Evolutionary conservation across 78 protist genomes (phyloP).

Genomic region (Dictyostelium purpureum): DNA sequence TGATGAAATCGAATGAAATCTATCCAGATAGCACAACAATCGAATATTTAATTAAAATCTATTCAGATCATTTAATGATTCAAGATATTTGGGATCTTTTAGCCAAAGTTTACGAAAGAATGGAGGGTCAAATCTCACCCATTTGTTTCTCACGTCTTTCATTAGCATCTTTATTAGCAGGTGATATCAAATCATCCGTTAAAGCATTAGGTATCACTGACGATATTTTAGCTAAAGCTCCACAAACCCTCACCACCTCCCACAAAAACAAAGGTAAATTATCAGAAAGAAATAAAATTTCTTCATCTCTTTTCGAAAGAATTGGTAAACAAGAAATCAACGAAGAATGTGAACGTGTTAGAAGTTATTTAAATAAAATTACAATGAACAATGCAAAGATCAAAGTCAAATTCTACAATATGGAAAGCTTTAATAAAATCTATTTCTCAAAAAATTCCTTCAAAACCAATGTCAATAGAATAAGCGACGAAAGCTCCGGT

Average conservation of each 20-base stretch:
- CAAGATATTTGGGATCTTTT: constrained; percentile 37
- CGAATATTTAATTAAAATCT: constrained; percentile 65
- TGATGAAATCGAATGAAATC: constrained; percentile 15
- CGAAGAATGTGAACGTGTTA: constrained; percentile 50
- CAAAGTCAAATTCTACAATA: background rate
- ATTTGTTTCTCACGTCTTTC: constrained; percentile 41
- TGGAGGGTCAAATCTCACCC: constrained; percentile 45
- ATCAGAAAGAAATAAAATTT: constrained; percentile 56
- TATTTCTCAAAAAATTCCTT: constrained; percentile 39
- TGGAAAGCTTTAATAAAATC: constrained; percentile 21
- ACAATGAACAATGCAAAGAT: background rate
- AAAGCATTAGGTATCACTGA: constrained; percentile 59
- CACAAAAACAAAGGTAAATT: constrained; percentile 57
- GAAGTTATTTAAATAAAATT: background rate
- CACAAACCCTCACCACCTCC: background rate
- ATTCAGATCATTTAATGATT: constrained; percentile 58
- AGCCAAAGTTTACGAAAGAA: constrained; percentile 4
- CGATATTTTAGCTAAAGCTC: constrained; percentile 45
- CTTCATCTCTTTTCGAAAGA: constrained; percentile 55
- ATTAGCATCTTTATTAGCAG: constrained; percentile 15
- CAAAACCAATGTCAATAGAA: background rate
- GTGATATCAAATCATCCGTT: constrained; percentile 41
- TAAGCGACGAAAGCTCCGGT: background rate
- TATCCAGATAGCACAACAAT: constrained; percentile 69
- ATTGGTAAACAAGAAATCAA: constrained; percentile 64